A percentile compares a stretch with the other conserved stretches of the same genome.
phyloP scores from a whole-genome alignment of 176 grass and related monocot species.

The Cenchrus fungigraminus region DNA sequence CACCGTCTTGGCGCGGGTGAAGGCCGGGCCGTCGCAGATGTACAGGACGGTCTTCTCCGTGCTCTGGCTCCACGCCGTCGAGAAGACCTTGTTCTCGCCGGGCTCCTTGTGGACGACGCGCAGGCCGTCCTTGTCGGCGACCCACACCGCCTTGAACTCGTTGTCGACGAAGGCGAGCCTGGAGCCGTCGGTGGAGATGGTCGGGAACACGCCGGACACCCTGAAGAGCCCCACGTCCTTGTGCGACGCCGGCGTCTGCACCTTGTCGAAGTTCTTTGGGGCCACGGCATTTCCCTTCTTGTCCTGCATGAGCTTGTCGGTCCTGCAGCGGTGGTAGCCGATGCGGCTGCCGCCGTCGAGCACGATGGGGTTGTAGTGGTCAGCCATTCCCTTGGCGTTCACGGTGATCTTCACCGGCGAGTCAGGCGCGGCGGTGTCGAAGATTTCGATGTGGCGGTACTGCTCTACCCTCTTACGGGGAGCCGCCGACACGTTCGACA shows the following conservation, averaged over 20 bases:
- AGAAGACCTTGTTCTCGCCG: conserved; percentile 3
- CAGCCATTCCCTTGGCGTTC: neutral
- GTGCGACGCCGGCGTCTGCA: neutral
- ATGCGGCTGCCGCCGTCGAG: conserved; percentile 29
- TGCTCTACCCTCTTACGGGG: neutral
- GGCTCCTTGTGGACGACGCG: conserved; percentile 2
- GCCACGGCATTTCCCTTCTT: neutral
- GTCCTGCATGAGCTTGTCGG: neutral
- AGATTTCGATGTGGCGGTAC: conserved; percentile 54
- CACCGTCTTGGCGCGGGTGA: conserved; percentile 2
- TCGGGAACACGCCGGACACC: conserved; percentile 51
- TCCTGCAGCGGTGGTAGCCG: conserved; percentile 33
- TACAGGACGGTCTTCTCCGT: conserved; percentile 16
- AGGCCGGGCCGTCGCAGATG: conserved; percentile 39
- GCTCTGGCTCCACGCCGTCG: conserved; percentile 52
- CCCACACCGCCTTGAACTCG: conserved; percentile 55
- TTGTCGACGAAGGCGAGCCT: conserved; percentile 56
- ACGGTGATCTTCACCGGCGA: conserved; percentile 12
- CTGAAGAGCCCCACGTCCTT: conserved; percentile 25
- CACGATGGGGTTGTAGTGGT: conserved; percentile 52
- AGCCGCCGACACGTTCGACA: neutral
- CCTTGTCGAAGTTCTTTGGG: conserved; percentile 5
- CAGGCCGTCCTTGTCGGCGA: conserved; percentile 43
- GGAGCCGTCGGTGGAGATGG: conserved; percentile 44
- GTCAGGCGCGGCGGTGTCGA: neutral